Evolutionary conservation across 768 basidiomycete genomes (phyloP), one percentile per base, ranked within the genome.

Genomic region (Paxillus involutus): DNA sequence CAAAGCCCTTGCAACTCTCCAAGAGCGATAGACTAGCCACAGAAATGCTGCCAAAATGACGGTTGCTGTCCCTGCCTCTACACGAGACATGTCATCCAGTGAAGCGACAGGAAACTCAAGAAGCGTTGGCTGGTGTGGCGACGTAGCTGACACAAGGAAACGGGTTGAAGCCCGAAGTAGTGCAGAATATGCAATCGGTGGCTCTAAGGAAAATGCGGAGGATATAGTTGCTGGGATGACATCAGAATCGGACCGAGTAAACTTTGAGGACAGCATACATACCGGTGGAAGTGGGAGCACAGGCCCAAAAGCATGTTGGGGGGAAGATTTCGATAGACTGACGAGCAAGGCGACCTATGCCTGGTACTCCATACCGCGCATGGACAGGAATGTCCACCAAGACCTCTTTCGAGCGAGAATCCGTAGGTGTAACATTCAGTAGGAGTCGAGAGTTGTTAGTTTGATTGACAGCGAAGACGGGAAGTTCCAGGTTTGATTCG

Each of bases 301-400:
- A 74, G 6, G 67, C 66, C 64, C 71, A 67, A 51, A 75, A 72
- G 19, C 67, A 68, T 1, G 55, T 29, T 5, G 76, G 70, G 19
- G 63, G 51, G 4, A 56, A 50, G 26, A 74, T 49, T 11, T 49
- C 29, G 33, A 75, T 61, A 1, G 53, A 53, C 19, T 63, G 59
- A 47, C 58, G 49, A 10, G 59, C 56, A 17, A 44, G n/a, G 36
- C 44, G 44, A 19, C 44, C 55, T 11, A 49, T 37, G 13, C 49
- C 42, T 37, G 72, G 74, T 42, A 56, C 51, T 24, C 72, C 73
- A 55, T 80, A 80, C 13, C 79, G 74, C 16, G 70, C 71, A 57
- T 80, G 79, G 40, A 80, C 49, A 8, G 79, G 80, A 6, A 80
- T 53, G 21, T 74, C 67, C 21, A 77, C 49, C 0, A 54, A 41